Evolutionary conservation across 495 filamentous ascomycete genomes (phyloP).

Genomic region (Gamarada debralockiae): DNA sequence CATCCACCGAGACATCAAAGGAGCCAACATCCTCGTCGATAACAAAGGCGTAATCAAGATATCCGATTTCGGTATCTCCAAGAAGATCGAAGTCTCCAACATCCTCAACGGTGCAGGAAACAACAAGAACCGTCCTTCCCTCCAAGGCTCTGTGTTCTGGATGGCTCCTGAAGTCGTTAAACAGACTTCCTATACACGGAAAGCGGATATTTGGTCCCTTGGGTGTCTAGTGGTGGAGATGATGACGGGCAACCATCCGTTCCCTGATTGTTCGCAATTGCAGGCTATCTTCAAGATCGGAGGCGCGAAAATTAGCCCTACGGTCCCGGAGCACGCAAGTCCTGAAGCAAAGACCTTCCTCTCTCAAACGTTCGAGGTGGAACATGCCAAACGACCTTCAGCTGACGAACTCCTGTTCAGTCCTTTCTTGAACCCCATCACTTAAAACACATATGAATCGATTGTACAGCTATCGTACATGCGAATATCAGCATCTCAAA

Average conservation of each 20-base stretch:
- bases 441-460: too few relatives aligned
- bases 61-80: conserved; percentile 98
- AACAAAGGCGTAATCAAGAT: conserved; percentile 99
- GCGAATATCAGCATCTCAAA: background rate
- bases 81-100: conserved; percentile 84
- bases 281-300: conserved; percentile 99
- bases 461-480: background rate
- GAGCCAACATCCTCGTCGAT: conserved; percentile 97
- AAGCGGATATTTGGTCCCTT: conserved; percentile 99
- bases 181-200: conserved; percentile 95
- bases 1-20: conserved; percentile 98
- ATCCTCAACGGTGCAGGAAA: conserved; percentile 46
- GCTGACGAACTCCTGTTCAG: conserved; percentile 84
- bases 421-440: conserved; percentile 58
- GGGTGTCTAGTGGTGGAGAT: conserved; percentile 98
- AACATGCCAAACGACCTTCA: conserved; percentile 85
- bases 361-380: conserved; percentile 87
- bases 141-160: conserved; percentile 98
- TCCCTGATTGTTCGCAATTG: conserved; percentile 94
- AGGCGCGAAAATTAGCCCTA: conserved; percentile 77
- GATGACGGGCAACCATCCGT: conserved; percentile 95
- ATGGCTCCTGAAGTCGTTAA: conserved; percentile 99
- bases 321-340: conserved; percentile 83
- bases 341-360: conserved; percentile 84
- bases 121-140: conserved; percentile 79